phyloP scores from a whole-genome alignment of 352 stramenopile genomes.

The Saprolegnia parasitica region DNA sequence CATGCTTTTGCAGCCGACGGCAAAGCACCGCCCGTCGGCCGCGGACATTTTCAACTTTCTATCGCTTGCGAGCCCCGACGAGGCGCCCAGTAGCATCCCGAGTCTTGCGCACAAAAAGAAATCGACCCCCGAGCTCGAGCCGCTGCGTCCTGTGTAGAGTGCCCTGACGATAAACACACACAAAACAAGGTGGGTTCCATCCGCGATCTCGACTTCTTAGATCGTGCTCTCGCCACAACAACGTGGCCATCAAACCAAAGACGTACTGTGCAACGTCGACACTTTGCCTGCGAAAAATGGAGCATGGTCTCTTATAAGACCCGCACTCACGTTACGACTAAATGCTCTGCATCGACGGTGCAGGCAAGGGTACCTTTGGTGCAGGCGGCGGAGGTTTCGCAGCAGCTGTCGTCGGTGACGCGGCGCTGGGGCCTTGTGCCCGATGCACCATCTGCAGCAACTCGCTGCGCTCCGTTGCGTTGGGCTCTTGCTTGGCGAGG shows the following conservation, averaged over 20 bases:
- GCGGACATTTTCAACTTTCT: slow-evolving; percentile 25
- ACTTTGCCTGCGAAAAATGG: no score
- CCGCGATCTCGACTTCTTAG: no score
- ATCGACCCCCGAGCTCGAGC: slow-evolving; percentile 3
- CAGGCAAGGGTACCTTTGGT: neutral
- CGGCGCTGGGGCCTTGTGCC: neutral
- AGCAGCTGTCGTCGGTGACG: neutral
- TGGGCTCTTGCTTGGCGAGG: neutral
- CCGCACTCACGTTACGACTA: neutral
- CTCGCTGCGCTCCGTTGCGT: neutral
- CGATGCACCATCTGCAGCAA: slow-evolving; percentile 17
- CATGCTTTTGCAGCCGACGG: slow-evolving; percentile 20
- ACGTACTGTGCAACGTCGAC: no score
- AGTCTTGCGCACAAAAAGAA: slow-evolving; percentile 10
- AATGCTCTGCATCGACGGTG: neutral
- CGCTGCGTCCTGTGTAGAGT: neutral
- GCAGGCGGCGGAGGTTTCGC: neutral
- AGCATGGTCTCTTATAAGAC: no score
- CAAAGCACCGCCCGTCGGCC: slow-evolving; percentile 16
- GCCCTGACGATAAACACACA: no score
- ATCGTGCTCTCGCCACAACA: no score
- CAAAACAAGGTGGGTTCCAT: no score
- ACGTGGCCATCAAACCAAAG: no score
- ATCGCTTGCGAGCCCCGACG: slow-evolving; percentile 19
- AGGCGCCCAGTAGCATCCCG: neutral